Base-by-base conservation (phyloP, 1,139 yeast genomes). In the Hyphopichia wangnamkhiaoensis region DNA sequence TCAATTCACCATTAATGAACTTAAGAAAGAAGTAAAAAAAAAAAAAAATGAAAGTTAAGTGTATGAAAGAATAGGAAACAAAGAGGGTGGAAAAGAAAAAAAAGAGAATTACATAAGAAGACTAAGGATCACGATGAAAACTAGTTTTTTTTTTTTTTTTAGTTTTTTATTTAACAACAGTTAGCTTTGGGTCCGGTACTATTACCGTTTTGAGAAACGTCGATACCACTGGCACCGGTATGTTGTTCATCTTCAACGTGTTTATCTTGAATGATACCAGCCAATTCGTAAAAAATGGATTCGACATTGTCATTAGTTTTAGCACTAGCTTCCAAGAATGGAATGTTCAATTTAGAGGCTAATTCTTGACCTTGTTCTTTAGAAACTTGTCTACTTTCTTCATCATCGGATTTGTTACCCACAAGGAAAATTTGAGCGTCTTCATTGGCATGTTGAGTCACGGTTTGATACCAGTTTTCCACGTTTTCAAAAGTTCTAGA, bases 281-380 rank as follows among this genome's bases (percentile, higher is more conserved):
- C 96, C 57, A 93, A 79, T 52, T 88, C 88, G 66, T 86, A 83
- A 70, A 93, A 93, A 39, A 95, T 84, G 42, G 90, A 88, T 56
- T 89, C 95, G 46, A 93, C 98, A 58, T 91, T 90, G 47, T 81
- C 83, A 56, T 90, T 91, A 40, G 93, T 84, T 74, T 94, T 93
- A 37, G 98, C 98, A 65, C 93, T 82, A 18, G 98, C 94, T 70
- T 93, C 98, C 60, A 93, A 76, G 65, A 93, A 93, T 33, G 96
- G 95, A 40, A 94, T 76, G 40, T 90, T 89, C 52, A 91, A 76
- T 60, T 85, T 93, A 42, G 81, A 75, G n/a, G 98, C 97, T 52
- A 93, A 74, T 26, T 79, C 81, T 59, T 86, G 88, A 51, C 98
- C 98, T 63, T 91, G 95, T 56, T 91, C 96, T 45, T 79, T 75